Percentiles rank a stretch among this genome's conserved stretches.
Conservation (phyloP, 768 basidiomycete genomes). For the Mycena capillaripes region DNA sequence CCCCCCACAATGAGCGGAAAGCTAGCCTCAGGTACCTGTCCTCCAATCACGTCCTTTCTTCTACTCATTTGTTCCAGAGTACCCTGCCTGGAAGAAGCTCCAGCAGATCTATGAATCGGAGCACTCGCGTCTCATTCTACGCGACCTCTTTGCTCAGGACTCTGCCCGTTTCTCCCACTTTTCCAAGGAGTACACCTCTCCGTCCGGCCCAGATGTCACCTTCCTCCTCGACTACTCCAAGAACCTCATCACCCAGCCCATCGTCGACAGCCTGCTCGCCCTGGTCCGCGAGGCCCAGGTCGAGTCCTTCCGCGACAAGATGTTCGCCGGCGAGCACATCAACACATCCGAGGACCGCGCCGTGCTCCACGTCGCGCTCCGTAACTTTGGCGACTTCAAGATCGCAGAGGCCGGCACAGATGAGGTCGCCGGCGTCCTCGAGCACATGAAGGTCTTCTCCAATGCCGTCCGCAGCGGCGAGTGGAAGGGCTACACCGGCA, state of each 20-base stretch:
- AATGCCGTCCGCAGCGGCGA: constrained; percentile 86
- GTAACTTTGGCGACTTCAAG: constrained; percentile 81
- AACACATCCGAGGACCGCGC: constrained; percentile 99
- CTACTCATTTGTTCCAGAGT: constrained; percentile 65
- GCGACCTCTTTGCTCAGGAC: constrained; percentile 93
- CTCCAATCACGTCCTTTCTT: neutral
- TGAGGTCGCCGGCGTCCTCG: constrained; percentile 86
- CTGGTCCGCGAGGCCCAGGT: constrained; percentile 91
- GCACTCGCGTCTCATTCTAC: constrained; percentile 82
- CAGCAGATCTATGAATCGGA: constrained; percentile 85
- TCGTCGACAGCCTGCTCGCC: constrained; percentile 81
- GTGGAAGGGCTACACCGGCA: constrained; percentile 99
- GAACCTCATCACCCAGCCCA: constrained; percentile 91
- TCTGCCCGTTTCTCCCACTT: constrained; percentile 90
- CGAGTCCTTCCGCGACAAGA: constrained; percentile 88
- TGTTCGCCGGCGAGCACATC: constrained; percentile 97
- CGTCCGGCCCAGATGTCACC: constrained; percentile 75
- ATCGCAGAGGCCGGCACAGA: constrained; percentile 86
- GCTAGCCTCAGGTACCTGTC: constrained; percentile 63
- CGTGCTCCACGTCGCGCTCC: constrained; percentile 94
- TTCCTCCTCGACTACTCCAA: constrained; percentile 98
- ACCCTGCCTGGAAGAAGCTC: constrained; percentile 92
- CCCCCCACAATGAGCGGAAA: constrained; percentile 67
- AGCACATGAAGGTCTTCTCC: constrained; percentile 93
- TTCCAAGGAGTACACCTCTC: constrained; percentile 80